Base-by-base conservation (phyloP, 192 early-diverging fungal species). In the Umbelopsis vinacea region DNA sequence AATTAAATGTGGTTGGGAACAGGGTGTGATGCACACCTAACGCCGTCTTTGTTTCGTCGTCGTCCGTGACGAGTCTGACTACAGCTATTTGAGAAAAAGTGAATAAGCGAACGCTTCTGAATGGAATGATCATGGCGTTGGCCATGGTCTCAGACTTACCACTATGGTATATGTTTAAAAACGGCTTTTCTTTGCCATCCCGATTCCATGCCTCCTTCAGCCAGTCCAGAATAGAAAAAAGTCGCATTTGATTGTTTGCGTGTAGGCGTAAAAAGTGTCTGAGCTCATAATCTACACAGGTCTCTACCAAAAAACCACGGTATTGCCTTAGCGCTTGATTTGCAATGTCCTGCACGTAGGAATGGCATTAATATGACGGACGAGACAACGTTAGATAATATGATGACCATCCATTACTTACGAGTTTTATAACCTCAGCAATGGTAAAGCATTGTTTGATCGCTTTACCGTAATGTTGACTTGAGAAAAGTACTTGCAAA, bases 371-470 rank as follows among this genome's bases (percentile, higher is more conserved):
- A 29, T 29, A 29, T 29, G 1, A 29, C 29, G 1, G 29, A 29
- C 29, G 29, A 8, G 5, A 21, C 45, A 47, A 54, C 7, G 11
- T 43, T 43, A 12, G 11, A 43, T 6, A 1, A 43, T 40, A 40
- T 3, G 8, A 3, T 40, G 38, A 7, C 6, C 40, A 12, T 43
- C 40, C 40, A 43, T 24, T 15, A 73, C 76, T 72, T 73, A 84
- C 82, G 60, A 84, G 37, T 19, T 84, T 84, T 72, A 84, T 80
- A 40, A 68, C 73, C n/a, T 96, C 91, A 67, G 93, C 74, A 70
- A 92, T 80, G 45, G 93, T 90, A 78, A 94, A 95, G 55, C 91
- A 93, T 47, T 83, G 79, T 17, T 87, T 81, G 71, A 97, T 81
- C 4, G 89, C 89, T 17, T 84, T 79, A 17, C 81, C 85, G 71